Base-by-base conservation (phyloP, 2,329 filamentous ascomycete species). In the Ascocoryne sarcoides region DNA sequence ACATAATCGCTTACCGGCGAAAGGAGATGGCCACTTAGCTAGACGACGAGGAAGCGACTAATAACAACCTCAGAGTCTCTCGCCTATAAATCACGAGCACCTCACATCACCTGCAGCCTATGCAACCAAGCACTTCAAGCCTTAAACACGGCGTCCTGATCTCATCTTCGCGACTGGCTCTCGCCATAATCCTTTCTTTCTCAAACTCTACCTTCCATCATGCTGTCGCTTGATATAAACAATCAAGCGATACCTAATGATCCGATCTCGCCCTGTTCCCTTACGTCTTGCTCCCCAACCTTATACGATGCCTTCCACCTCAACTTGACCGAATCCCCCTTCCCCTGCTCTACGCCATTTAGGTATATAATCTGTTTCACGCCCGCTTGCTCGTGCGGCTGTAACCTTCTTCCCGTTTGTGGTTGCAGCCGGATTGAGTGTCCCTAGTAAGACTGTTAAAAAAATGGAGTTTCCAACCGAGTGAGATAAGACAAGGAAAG, bases 251-350 rank as follows among this genome's bases (percentile, higher is more conserved):
- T 74, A 31, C 79, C 81, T 56, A 95, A 75, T 47, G 85, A 79
- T 9, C 83, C 68, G 51, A 96, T 81, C 65, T 90, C 85, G 4
- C 90, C 90, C 67, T 82, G 86, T 64, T 95, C 87, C 44, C 82
- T 81, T 59, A 77, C 81, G 45, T 70, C 59, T 56, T 80, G 75
- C 2, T 65, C 70, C 3, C 76, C 82, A 10, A 92, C 60, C 55
- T 75, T 77, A 64, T 95, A 96, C 4, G 82, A 77, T 18, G 85
- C 78, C 54, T 86, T 85, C 85, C 89, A 98, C 47, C 92, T 72
- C 65, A 98, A 76, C 66, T 93, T 94, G 45, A 93, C 80, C n/a
- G 70, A 73, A 42, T 77, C 79, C 1, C 92, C 92, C 57, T 82
- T 84, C 32, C 57, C 58, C 31, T 65, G 66, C 53, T 87, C 78